Evolutionary conservation across 2,329 filamentous ascomycete genomes (phyloP).

Genomic region (Rhinocladiella mackenziei): DNA sequence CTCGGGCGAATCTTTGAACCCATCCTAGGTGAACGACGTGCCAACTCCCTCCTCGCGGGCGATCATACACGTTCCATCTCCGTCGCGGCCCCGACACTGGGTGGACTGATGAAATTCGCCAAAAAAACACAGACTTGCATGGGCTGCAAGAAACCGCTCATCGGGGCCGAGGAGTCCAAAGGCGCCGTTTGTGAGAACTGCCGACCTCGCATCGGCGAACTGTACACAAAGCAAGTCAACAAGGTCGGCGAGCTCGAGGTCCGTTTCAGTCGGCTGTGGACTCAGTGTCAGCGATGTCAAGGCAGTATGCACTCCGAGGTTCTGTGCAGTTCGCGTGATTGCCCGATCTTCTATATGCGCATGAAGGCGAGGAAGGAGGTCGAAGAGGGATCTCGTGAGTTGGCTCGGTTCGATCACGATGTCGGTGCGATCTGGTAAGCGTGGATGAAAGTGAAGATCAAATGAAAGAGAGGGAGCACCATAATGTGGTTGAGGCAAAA

Average conservation of each 20-base stretch:
- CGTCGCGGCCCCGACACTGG: slow-evolving; percentile 83
- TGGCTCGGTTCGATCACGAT: slow-evolving; percentile 84
- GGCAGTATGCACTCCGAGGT: slow-evolving; percentile 98
- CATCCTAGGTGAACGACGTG: slow-evolving; percentile 90
- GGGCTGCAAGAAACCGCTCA: slow-evolving; percentile 96
- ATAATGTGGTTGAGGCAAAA: no score
- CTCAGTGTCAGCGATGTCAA: slow-evolving; percentile 95
- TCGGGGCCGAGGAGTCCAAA: slow-evolving; percentile 69
- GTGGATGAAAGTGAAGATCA: no score
- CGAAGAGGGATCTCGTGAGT: slow-evolving; percentile 87
- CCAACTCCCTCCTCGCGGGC: slow-evolving; percentile 77
- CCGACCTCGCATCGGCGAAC: slow-evolving; percentile 76
- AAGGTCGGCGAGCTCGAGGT: slow-evolving; percentile 92
- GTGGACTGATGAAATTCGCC: slow-evolving; percentile 95
- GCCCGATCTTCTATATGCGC: slow-evolving; percentile 99
- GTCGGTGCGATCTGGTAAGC: slow-evolving; percentile 49
- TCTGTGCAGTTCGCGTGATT: slow-evolving; percentile 93
- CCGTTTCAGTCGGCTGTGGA: slow-evolving; percentile 89
- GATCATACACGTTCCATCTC: slow-evolving; percentile 94
- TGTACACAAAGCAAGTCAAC: slow-evolving; percentile 86
- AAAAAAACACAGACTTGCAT: slow-evolving; percentile 98
- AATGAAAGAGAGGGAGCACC: no score
- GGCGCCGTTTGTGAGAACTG: slow-evolving; percentile 89
- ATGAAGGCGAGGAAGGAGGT: slow-evolving; percentile 99
- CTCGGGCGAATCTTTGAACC: slow-evolving; percentile 95